Evolutionary conservation across 495 filamentous ascomycete genomes (phyloP).

Genomic region (Penicillium ochrochloron): DNA sequence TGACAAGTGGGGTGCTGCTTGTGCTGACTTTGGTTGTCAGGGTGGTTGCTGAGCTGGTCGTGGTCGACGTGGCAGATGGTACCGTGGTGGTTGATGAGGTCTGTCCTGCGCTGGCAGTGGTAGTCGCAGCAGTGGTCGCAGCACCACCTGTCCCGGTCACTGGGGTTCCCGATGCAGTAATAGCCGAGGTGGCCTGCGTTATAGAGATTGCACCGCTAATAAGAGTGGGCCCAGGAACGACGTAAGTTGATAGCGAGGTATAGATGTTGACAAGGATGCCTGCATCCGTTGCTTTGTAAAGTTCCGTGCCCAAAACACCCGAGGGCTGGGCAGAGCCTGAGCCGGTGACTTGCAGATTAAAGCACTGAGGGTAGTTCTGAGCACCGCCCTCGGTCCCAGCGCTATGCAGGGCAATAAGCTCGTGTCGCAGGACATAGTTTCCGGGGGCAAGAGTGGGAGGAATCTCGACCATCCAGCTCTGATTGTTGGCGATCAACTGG

Average conservation of each 20-base stretch:
- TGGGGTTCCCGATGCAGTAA: slow-evolving; percentile 33
- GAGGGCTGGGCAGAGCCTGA: slow-evolving; percentile 58
- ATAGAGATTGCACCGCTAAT: slow-evolving; percentile 39
- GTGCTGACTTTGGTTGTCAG: slow-evolving; percentile 11
- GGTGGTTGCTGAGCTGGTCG: neutral
- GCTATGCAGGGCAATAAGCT: slow-evolving; percentile 75
- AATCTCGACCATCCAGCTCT: slow-evolving; percentile 68
- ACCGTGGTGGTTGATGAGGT: neutral
- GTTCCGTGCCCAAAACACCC: slow-evolving; percentile 60
- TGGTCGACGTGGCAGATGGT: slow-evolving; percentile 5
- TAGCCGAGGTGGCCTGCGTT: slow-evolving; percentile 26
- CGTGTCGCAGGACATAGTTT: slow-evolving; percentile 79
- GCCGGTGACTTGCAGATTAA: slow-evolving; percentile 73
- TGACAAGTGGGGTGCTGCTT: neutral
- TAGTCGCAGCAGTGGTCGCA: slow-evolving; percentile 18
- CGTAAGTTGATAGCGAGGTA: slow-evolving; percentile 48
- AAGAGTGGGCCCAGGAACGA: slow-evolving; percentile 53
- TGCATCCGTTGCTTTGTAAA: slow-evolving; percentile 63
- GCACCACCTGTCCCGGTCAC: slow-evolving; percentile 20
- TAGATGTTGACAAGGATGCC: slow-evolving; percentile 69
- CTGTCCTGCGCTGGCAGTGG: neutral
- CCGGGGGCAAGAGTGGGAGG: slow-evolving; percentile 64
- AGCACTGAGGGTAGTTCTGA: slow-evolving; percentile 78
- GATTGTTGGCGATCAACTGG: slow-evolving; percentile 64
- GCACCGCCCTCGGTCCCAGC: slow-evolving; percentile 61